These are phyloP conservation scores for Actinomortierella wolfii DNA, from an alignment of 371 early-diverging fungal genomes.

Conservation along the genomic window DNA sequence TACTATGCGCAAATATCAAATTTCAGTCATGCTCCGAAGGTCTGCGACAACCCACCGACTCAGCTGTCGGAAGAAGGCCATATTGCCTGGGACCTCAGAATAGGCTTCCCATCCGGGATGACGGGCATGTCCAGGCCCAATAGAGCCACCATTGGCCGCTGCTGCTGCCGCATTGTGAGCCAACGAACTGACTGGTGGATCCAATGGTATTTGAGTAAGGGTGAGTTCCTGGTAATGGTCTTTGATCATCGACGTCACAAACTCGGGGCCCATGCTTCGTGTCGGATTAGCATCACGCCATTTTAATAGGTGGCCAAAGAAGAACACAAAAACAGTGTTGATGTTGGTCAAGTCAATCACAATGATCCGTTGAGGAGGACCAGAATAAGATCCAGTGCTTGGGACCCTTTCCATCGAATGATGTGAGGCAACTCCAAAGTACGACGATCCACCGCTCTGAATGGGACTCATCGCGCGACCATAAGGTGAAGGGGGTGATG, in stretches of 20 bases:
- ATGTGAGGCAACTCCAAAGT: no score
- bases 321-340: constrained; percentile 38
- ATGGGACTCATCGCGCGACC: constrained; percentile 4
- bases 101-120: constrained; percentile 49
- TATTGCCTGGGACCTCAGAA: constrained; percentile 55
- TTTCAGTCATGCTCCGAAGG: constrained; percentile 5
- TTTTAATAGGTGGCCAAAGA: constrained; percentile 32
- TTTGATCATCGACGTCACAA: constrained; percentile 38
- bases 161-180: constrained; percentile 35
- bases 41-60: constrained; percentile 53
- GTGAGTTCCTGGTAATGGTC: constrained; percentile 42
- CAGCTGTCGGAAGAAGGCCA: constrained; percentile 57
- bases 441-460: constrained; percentile 1
- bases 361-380: constrained; percentile 16
- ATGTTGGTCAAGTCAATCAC: constrained; percentile 34
- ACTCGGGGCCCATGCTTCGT: constrained; percentile 38
- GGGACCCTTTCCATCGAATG: background rate
- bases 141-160: constrained; percentile 7
- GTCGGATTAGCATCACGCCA: constrained; percentile 45
- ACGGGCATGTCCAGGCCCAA: constrained; percentile 8
- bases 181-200: constrained; percentile 21
- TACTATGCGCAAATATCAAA: no score
- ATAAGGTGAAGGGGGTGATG: no score
- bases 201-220: constrained; percentile 44
- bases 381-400: background rate